Base-by-base conservation (phyloP, 2,329 filamentous ascomycete species). In the Colletotrichum camelliae region DNA sequence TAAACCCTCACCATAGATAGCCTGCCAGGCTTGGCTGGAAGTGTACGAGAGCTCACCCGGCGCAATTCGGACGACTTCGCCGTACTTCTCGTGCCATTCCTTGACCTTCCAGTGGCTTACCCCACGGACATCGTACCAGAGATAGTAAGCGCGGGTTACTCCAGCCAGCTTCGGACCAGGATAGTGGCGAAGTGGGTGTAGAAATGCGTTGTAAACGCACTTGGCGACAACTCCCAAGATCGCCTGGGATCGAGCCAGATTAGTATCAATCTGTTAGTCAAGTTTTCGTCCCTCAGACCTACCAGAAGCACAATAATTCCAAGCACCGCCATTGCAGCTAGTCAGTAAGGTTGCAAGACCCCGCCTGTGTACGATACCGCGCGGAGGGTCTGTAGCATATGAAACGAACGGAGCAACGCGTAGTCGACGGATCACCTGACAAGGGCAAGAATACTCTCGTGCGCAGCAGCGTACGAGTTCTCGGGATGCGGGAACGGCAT, bases 11-110 rank as follows among this genome's bases (percentile, higher is more conserved):
- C 83, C 84, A 67, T 86, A 86, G 21, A 88, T 87, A 13, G 85
- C 83, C 68, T 83, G 84, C 84, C 83, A 87, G 3, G 83, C 84
- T 12, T 80, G 68, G 6, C 80, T 43, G 4, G 81, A 81, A 12
- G 81, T 83, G 71, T 86, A 87, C 3, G 84, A 83, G 2, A 89
- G 81, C 33, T 83, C 80, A 27, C 84, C 82, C 0, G 87, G 87
- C 0, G 80, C 82, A 7, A 86, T 80, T 3, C 87, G 84, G 15
- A 89, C 81, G 1, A 88, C 81, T 21, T 79, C 74, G 9, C 81
- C 81, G 60, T 83, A 83, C 16, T 72, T 37, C 18, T 79, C 72
- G 21, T 82, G 81, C 64, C 75, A 74, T 27, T 75, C 73, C 29
- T 73, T 70, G 31, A 75, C 69, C 57, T 75, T 75, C 73, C 73